phyloP scores from a whole-genome alignment of 2,329 filamentous ascomycete species.

The Ceratocystis cacaofunesta region DNA sequence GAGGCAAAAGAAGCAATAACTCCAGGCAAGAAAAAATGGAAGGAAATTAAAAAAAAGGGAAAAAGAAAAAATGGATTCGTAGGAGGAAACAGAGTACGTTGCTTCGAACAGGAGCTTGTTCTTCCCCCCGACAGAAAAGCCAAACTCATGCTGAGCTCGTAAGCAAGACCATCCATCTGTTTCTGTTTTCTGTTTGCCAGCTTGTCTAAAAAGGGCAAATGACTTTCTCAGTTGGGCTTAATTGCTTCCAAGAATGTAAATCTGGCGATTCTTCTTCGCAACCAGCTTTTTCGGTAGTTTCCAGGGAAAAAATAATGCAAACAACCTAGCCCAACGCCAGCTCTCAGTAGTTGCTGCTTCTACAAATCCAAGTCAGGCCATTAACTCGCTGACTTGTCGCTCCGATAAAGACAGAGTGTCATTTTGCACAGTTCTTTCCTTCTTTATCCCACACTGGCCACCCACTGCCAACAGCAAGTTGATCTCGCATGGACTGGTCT shows the following conservation, averaged over 20 bases:
- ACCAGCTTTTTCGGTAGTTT: neutral
- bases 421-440: neutral
- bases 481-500: neutral
- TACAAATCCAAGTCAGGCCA: neutral
- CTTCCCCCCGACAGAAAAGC: neutral
- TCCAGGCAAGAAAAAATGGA: no score
- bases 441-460: neutral
- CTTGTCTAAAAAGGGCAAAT: conserved; percentile 4
- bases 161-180: neutral
- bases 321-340: neutral
- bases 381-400: neutral
- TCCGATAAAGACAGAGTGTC: conserved; percentile 1
- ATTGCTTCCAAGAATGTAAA: conserved; percentile 17
- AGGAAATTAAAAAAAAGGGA: neutral
- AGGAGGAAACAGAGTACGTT: neutral
- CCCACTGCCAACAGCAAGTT: neutral
- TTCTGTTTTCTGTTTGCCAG: neutral
- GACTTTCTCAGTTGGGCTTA: conserved; percentile 8
- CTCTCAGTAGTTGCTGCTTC: neutral
- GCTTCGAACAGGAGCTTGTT: neutral
- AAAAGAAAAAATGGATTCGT: neutral
- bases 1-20: conserved; percentile 1
- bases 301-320: neutral
- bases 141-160: neutral
- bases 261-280: neutral